Evolutionary conservation across 2,329 filamentous ascomycete genomes (phyloP), one percentile per base, ranked within the genome.

Genomic region (Fusarium sarcochroum): DNA sequence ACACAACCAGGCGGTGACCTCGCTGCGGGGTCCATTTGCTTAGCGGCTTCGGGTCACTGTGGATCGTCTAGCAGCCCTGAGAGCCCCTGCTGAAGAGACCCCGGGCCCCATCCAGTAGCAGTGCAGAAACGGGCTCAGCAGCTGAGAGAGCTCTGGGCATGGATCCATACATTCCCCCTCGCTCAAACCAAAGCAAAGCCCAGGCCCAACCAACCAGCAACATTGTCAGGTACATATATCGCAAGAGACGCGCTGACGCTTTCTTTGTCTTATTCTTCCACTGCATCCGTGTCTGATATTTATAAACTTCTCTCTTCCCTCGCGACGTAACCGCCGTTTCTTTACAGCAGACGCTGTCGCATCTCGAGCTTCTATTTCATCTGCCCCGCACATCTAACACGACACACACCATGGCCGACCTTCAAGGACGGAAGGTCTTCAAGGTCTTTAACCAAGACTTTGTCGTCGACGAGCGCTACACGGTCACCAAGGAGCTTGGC

Each of bases 361-460:
- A 59, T 65, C 30, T 18, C 53, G 50, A 60, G 61, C 53, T 66
- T 66, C 48, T 27, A 47, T 44, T 41, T 17, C 25, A 52, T 32
- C 56, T 65, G 60, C 68, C 72, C 72, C 41, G 59, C 65, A 51
- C 48, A 56, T 52, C 53, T 25, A 54, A 27, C 41, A 63, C n/a
- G n/a, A n/a, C n/a, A 44, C 58, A 44, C 66, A 69, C 61, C 73
- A 82, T 82, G 81, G 73, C 76, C 59, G 80, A 82, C 61, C 78
- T 82, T 44, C 76, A 82, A 71, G 79, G 81, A 78, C 91, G 94
- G 82, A 98, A 97, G 87, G 89, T 95, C 81, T 98, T 97, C 88
- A 97, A 97, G 90, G 94, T 99, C 80, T 99, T 99, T 85, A 98
- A 98, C 86, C 96, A 99, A 79, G 96, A 99, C 85, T 99, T 99